Base-by-base conservation (phyloP, 805 yeast species). In the Peterozyma toletana region DNA sequence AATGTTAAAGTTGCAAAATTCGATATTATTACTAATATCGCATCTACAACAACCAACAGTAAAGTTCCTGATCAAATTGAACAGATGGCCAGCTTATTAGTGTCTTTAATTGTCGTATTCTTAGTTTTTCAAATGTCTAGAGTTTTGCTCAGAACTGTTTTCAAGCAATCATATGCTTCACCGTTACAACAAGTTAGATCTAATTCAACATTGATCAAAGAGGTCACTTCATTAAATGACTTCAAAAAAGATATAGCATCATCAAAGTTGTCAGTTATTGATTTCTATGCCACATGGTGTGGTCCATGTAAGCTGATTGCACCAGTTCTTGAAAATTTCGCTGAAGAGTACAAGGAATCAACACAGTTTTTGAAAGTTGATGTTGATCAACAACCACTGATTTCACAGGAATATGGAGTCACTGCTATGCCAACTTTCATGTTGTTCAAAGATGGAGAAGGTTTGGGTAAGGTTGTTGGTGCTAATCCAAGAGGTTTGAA, bases 371-470 rank as follows among this genome's bases (percentile, higher is more conserved):
- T 74, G 51, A 80, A 84, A 55, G 79, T 83, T 31, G 89, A 85
- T 52, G 88, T 84, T 39, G 93, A 84, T 57, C 67, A 70, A 35
- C 72, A 73, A 29, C 66, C 63, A 14, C 86, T 79, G 35, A 63
- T 83, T 42, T 86, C 89, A 9, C 63, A 58, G 44, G 79, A 75
- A 46, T 77, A 77, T 55, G 81, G 77, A 10, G 68, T 84, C 41
- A 66, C 77, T 18, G 88, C 91, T 33, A 82, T 84, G 89, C 93
- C 93, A 38, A 85, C 91, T 2, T 79, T 82, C 47, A 54, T 82
- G 17, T 62, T 80, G 30, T 76, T 77, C 60, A 77, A 80, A 57
- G 68, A 78, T 40, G 87, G 87, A 18, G 71, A 75, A 43, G 63
- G 74, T 39, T 58, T 77, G 3, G 78, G 73, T 15, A 75, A 73